Base-by-base conservation (phyloP, 176 grass and related monocot genomes). In the Urochloa ruziziensis region DNA sequence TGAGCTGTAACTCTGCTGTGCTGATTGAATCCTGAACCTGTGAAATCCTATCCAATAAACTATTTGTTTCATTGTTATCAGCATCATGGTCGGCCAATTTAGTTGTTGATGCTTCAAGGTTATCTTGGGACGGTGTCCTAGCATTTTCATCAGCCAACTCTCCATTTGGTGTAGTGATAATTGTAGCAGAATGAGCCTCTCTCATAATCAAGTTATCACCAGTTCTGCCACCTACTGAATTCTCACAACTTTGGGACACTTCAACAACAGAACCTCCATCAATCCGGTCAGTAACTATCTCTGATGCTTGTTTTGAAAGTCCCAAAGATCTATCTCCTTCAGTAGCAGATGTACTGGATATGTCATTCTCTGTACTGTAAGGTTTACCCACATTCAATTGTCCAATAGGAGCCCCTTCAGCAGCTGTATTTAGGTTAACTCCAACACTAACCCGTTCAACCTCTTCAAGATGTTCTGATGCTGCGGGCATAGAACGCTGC, bases 1-100 rank as follows among this genome's bases (percentile, higher is more conserved):
- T 84, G 44, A 98, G 80, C 70, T 95, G 91, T 61, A 85, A 93
- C 61, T 98, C 96, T 57, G 88, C 80, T 57, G 62, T 74, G 33
- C 62, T 68, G 90, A 98, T 98, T 85, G 93, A 79, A 73, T 91
- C 91, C 79, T 94, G 93, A 79, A 95, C 49, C 61, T 85, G 57
- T 77, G 89, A 93, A 81, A 98, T 98, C 62, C 90, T 84, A 63
- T 84, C 90, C 28, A 71, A 87, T 79, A 92, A 88, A 74, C 49
- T 84, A 60, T 91, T 79, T 78, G 92, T 92, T 87, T 95, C 95
- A 70, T 73, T 71, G 75, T 85, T 81, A 87, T 62, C 74, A 85
- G 76, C 74, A 64, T 82, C 88, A 67, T 37, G 52, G 49, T 79
- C 80, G 28, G 63, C 59, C 25, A 63, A 80, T 85, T 35, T 80